A percentile compares a stretch with the other conserved stretches of the same genome.
phyloP scores from a whole-genome alignment of 176 grass and related monocot species.

The Carex scoparia region DNA sequence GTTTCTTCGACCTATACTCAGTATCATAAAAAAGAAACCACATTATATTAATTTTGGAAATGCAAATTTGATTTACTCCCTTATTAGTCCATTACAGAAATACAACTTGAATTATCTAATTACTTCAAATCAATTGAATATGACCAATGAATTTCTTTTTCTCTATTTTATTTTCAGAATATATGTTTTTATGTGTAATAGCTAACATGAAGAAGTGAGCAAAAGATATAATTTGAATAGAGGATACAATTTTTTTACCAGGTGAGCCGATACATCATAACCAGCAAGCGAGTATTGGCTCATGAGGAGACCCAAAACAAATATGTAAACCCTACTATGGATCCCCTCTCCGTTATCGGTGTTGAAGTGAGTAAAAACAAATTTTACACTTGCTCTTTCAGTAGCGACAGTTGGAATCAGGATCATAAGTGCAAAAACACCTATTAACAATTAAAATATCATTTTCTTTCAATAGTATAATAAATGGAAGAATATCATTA shows the following conservation, averaged over 20 bases:
- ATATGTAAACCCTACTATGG: slow-evolving; percentile 42
- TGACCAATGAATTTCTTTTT: background rate
- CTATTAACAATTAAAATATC: background rate
- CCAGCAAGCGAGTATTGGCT: slow-evolving; percentile 66
- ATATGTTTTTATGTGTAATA: background rate
- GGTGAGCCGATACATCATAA: slow-evolving; percentile 70
- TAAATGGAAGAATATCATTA: background rate
- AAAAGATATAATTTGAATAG: background rate
- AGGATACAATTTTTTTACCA: slow-evolving; percentile 29
- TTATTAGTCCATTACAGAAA: background rate
- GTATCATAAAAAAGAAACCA: background rate
- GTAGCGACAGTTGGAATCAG: slow-evolving; percentile 43
- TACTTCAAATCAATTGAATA: background rate
- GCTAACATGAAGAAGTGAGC: background rate
- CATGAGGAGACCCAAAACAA: slow-evolving; percentile 52
- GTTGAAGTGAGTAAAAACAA: slow-evolving; percentile 64
- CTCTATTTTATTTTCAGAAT: background rate
- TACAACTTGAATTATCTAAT: background rate
- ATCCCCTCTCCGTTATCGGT: slow-evolving; percentile 51
- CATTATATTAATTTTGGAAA: background rate
- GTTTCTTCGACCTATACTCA: slow-evolving; percentile 59
- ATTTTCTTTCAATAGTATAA: too few species aligned
- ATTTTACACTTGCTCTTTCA: slow-evolving; percentile 33
- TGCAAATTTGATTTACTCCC: background rate
- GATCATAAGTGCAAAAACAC: slow-evolving; percentile 49